Evolutionary conservation across 306 rosid species (phyloP).

Genomic region (Sindora glabra): DNA sequence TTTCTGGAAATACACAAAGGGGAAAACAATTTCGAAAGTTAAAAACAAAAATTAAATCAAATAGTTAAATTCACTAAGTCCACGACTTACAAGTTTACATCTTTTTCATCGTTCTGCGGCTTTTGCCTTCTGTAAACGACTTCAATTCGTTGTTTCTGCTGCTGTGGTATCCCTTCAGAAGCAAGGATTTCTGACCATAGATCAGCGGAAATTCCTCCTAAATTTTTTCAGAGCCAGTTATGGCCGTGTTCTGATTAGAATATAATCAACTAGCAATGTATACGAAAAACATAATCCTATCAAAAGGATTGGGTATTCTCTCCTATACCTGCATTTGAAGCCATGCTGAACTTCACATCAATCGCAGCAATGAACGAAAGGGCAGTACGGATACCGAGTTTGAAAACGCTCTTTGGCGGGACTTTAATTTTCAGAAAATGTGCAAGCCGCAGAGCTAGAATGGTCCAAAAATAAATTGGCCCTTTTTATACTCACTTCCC

Average conservation of each 20-base stretch:
- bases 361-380: not conserved
- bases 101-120: slow-evolving; percentile 16
- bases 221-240: not conserved
- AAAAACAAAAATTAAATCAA: not conserved
- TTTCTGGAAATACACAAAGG: slow-evolving; percentile 20
- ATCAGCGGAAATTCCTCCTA: slow-evolving; percentile 25
- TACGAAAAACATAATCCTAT: not conserved
- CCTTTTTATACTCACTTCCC: too few species aligned
- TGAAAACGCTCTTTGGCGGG: slow-evolving; percentile 11
- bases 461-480: too few species aligned
- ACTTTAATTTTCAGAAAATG: not conserved
- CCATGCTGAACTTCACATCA: slow-evolving; percentile 15
- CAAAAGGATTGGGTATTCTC: not conserved
- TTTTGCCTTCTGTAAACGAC: slow-evolving; percentile 60
- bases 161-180: slow-evolving; percentile 20
- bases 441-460: not conserved
- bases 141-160: slow-evolving; percentile 19
- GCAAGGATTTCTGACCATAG: slow-evolving; percentile 54
- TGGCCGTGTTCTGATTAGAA: not conserved
- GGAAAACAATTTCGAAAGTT: not conserved
- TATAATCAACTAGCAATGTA: not conserved
- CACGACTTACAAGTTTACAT: slow-evolving; percentile 26
- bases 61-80: not conserved
- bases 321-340: slow-evolving; percentile 21
- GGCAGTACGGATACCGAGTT: not conserved